Evolutionary conservation across 1,284 basidiomycete genomes (phyloP), one percentile per base, ranked within the genome.

Genomic region (Boletus semigastroideus): DNA sequence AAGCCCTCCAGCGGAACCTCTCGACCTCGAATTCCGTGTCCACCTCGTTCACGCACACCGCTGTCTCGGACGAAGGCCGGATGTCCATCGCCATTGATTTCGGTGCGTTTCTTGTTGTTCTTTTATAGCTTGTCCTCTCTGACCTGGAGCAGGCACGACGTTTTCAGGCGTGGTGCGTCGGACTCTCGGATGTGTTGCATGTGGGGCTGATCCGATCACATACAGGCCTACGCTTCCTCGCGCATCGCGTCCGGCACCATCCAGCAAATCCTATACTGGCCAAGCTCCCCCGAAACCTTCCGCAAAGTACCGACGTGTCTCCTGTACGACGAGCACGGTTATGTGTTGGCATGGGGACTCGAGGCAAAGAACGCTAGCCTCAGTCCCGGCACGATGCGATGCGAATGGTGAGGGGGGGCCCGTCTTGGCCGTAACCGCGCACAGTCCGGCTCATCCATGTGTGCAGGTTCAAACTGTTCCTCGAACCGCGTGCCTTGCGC

Each of bases 251-350:
- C 78, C 2, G 89, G 88, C 12, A 75, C 75, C 55, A 79, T 91
- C 1, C 89, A 90, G 59, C 88, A 90, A 62, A 90, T 91, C 46
- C 68, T 91, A 9, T 79, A 80, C 53, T 90, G 88, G 88, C 87
- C 87, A 1, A 86, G 87, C 22, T 87, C 87, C 3, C 78, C 82
- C 53, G 89, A 90, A 67, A 88, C 84, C 1, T 90, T 88, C 72
- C 77, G 87, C 61, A 90, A 90, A 71, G 85, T 91, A 41, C 89
- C 88, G 5, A 91, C 89, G 0, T 90, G 87, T 65, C 71, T 91
- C 27, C 67, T 91, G 13, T 91, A 90, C 57, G 84, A 90, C 59
- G 81, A 85, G 42, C 67, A 72, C 37, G 88, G 87, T 0, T 76
- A 77, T 54, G 83, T 90, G 1, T 63, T 89, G 28, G 84, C 87